phyloP scores from a whole-genome alignment of 164 flowering plant species.

The Kalanchoe fedtschenkoi region DNA sequence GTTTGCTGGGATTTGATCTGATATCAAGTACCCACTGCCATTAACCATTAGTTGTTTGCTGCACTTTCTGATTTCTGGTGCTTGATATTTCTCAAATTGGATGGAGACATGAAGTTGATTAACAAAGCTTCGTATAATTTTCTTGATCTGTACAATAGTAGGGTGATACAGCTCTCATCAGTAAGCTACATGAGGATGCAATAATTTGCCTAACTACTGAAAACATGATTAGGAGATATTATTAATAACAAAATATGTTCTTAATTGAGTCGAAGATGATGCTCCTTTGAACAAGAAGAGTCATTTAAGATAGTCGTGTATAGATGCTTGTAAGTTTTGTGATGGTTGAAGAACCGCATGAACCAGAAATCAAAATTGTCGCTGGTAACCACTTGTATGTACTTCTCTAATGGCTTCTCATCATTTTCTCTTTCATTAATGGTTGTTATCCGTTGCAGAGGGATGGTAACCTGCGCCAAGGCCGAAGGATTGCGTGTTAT shows the following conservation, averaged over 20 bases:
- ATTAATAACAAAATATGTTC: too few species aligned
- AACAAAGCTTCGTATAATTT: neutral
- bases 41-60: too few species aligned
- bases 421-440: constrained; percentile 16
- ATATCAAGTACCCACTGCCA: too few species aligned
- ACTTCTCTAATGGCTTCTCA: constrained; percentile 20
- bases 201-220: too few species aligned
- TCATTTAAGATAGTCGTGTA: constrained; percentile 9
- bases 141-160: neutral
- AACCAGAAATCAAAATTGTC: constrained; percentile 33
- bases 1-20: too few species aligned
- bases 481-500: neutral
- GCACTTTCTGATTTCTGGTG: too few species aligned
- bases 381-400: constrained; percentile 19
- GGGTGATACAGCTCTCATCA: neutral
- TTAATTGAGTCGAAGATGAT: neutral
- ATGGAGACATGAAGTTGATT: neutral
- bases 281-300: constrained; percentile 3
- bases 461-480: constrained; percentile 20
- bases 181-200: neutral
- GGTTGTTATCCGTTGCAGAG: constrained; percentile 16
- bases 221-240: too few species aligned
- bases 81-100: neutral
- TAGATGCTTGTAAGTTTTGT: constrained; percentile 16
- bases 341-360: constrained; percentile 20